Base-by-base conservation (phyloP, 179 eudicot species). In the Carnegiea gigantea region DNA sequence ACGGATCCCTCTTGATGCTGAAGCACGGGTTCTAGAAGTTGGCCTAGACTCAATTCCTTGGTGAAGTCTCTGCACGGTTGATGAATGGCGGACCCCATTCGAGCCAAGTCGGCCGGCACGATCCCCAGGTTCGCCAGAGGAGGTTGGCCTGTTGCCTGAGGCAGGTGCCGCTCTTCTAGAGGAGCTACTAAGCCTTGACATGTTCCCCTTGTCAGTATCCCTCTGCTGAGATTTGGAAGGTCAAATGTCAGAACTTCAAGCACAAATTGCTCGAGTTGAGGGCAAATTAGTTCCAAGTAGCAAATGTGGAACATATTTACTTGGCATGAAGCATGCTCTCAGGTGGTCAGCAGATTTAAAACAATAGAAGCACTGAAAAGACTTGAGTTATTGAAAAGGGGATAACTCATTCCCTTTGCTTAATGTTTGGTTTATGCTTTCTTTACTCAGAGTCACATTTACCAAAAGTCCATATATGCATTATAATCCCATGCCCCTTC, bases 121-220 rank as follows among this genome's bases (percentile, higher is more conserved):
- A 53, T 91, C 91, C 77, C 88, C 85, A 38, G 84, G 89, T 62
- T 92, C 97, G 40, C 86, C 89, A 18, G 98, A 90, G 59, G 97
- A 84, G 68, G 90, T 81, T 21, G 93, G 95, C 80, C 93, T 88
- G 89, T 87, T 91, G 79, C 88, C 83, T 36, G 95, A 84, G 65
- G 87, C 70, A 11, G 82, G 87, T 15, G 81, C 83, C 5, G 88
- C 98, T 86, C 95, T 89, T 84, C 88, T 90, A 21, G 97, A 89
- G 17, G 98, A 87, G 84, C 91, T 87, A 76, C 92, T 94, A 59
- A 85, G 86, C 83, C 94, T 91, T 21, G 98, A 91, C 24, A 88
- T 9, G 81, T 83, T 86, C 64, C 60, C 80, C 84, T 85, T 88
- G 74, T 86, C 89, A 6, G 87, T 77, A 82, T 94, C 95, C 70